A percentile compares a stretch with the other conserved stretches of the same genome.
Conservation (phyloP, 2,329 filamentous ascomycete genomes). For the Aspergillus sclerotialis region DNA sequence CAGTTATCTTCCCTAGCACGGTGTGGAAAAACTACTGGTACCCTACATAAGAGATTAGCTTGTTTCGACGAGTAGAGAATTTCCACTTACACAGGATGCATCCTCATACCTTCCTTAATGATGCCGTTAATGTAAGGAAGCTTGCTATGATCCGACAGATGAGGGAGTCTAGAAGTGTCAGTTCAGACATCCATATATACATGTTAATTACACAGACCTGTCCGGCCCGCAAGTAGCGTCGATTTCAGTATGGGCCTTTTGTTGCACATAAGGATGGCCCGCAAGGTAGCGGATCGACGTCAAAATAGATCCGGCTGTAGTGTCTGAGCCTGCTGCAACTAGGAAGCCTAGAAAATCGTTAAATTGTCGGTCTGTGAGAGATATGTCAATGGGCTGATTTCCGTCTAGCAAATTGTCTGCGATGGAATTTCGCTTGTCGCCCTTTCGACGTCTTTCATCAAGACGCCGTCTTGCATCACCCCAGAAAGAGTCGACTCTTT, state of each 20-base stretch:
- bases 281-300: background rate
- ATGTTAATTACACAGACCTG: slow-evolving; percentile 1
- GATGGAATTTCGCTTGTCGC: slow-evolving; percentile 1
- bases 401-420: slow-evolving; percentile 1
- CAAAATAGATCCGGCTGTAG: background rate
- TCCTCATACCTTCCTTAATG: slow-evolving; percentile 29
- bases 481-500: background rate
- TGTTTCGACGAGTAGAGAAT: slow-evolving; percentile 2
- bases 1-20: slow-evolving; percentile 9
- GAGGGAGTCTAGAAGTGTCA: slow-evolving; percentile 1
- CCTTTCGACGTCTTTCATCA: background rate
- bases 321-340: slow-evolving; percentile 1
- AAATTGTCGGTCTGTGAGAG: slow-evolving; percentile 1
- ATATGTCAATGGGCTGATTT: background rate
- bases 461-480: slow-evolving; percentile 1
- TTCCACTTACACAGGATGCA: slow-evolving; percentile 19
- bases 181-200: background rate
- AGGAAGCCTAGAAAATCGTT: background rate
- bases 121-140: slow-evolving; percentile 24
- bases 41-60: slow-evolving; percentile 4
- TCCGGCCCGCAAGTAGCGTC: slow-evolving; percentile 1
- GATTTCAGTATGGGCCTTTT: slow-evolving; percentile 1
- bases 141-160: slow-evolving; percentile 17
- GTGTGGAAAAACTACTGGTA: slow-evolving; percentile 7
- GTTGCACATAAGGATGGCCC: background rate